These are phyloP conservation scores for Quercus glauca DNA, from an alignment of 306 rosid species.

Conservation along the genomic window DNA sequence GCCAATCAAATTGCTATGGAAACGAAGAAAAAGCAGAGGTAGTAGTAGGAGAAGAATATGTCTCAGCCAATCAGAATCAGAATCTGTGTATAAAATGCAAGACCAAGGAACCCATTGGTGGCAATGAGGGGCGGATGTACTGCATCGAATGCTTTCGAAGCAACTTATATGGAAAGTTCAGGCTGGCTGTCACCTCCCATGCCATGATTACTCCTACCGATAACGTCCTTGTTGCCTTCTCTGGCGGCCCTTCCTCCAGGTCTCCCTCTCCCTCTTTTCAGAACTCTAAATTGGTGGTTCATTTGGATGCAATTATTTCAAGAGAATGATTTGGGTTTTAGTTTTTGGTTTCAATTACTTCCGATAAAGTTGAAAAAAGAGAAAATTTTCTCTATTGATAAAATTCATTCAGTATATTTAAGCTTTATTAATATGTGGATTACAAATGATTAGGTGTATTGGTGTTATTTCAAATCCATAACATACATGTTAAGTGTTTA, in stretches of 20 bases:
- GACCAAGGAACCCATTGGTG: conserved; percentile 54
- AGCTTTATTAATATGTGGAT: too few relatives aligned
- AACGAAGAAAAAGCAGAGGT: conserved; percentile 34
- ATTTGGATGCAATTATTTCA: background rate
- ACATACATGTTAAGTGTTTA: too few relatives aligned
- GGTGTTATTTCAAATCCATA: too few relatives aligned
- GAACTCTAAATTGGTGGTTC: background rate
- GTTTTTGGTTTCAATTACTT: too few relatives aligned
- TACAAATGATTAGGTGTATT: too few relatives aligned
- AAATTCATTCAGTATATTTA: too few relatives aligned
- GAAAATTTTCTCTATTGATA: too few relatives aligned
- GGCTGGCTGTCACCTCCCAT: conserved; percentile 70
- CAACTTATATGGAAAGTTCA: conserved; percentile 76
- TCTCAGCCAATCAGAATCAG: conserved; percentile 8
- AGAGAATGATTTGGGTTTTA: background rate
- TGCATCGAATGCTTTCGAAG: conserved; percentile 74
- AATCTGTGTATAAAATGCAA: conserved; percentile 77
- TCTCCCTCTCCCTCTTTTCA: conserved; percentile 1
- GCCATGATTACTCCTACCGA: conserved; percentile 90
- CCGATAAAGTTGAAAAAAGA: too few relatives aligned
- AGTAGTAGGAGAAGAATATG: background rate
- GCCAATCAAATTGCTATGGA: conserved; percentile 74
- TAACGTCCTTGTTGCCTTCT: conserved; percentile 88
- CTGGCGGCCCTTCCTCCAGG: conserved; percentile 97
- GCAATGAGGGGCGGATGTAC: conserved; percentile 55